Base-by-base conservation (phyloP, 1,284 basidiomycete species). In the Fomitopsis schrenkii region DNA sequence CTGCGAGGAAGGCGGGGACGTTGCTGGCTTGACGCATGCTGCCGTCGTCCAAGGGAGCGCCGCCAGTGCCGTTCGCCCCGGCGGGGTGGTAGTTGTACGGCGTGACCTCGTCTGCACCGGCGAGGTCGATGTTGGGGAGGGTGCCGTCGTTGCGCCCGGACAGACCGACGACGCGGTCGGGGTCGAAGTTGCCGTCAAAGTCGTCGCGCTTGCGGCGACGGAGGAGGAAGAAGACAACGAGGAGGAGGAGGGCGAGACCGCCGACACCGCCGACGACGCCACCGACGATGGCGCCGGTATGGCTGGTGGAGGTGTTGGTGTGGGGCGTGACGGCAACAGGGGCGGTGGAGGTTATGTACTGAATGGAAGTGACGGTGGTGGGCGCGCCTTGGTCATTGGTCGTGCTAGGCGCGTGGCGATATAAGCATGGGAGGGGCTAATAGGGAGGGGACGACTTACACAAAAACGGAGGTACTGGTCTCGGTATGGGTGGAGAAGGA, bases 161-260 rank as follows among this genome's bases (percentile, higher is more conserved):
- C 15, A 69, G 67, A 33, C 68, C 65, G 12, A 72, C 66, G 57
- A 82, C 75, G 9, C 75, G 75, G 63, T 82, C 81, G 0, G 80
- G 81, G 50, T 83, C 81, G 63, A 82, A 83, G 72, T 82, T 75
- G 54, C 80, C 81, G 59, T 82, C 80, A 59, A 82, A 82, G 36
- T 83, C 81, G 64, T 76, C 72, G 26, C 65, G 63, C 35, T 60
- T 57, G 22, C 67, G 60, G 17, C 73, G 67, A 55, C 57, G 62
- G 56, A 66, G 38, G 60, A 65, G 48, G 45, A 72, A 61, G 61
- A 69, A 70, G 41, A 72, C 55, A 48, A 74, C 40, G 26, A 70
- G 58, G 40, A 68, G 65, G 50, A 77, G 41, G 45, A 74, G 33
- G 36, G 69, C 67, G 17, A 71, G 63, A 8, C 69, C 76, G 10